Conservation (phyloP, 257 asterid species). For the Phtheirospermum japonicum region DNA sequence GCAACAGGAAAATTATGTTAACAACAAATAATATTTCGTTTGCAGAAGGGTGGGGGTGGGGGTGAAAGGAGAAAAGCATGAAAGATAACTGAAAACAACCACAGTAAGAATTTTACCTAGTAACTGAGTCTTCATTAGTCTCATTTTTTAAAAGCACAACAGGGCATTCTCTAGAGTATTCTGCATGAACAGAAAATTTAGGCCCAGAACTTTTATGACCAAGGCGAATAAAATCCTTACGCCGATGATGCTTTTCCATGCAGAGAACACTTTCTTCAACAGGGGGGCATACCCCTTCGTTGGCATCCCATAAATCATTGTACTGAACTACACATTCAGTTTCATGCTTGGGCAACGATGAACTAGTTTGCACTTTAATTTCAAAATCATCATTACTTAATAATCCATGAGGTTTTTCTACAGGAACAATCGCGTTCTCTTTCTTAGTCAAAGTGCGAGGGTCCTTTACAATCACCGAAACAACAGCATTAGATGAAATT, state of each 20-base stretch:
- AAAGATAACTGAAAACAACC: neutral
- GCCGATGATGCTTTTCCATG: slow-evolving; percentile 52
- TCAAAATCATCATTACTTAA: slow-evolving; percentile 34
- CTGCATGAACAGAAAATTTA: slow-evolving; percentile 38
- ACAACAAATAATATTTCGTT: neutral
- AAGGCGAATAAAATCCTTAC: slow-evolving; percentile 48
- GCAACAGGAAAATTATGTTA: neutral
- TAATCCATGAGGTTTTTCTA: neutral
- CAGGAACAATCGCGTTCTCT: neutral
- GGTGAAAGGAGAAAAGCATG: too few relatives aligned
- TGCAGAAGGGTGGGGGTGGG: neutral
- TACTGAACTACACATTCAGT: slow-evolving; percentile 27
- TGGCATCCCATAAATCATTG: slow-evolving; percentile 16
- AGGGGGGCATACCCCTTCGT: slow-evolving; percentile 56
- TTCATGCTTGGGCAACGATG: slow-evolving; percentile 32
- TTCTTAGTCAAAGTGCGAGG: slow-evolving; percentile 48
- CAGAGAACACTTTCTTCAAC: slow-evolving; percentile 63
- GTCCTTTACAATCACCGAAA: slow-evolving; percentile 62
- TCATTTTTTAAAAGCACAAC: slow-evolving; percentile 56
- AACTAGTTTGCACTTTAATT: slow-evolving; percentile 23
- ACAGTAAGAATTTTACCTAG: slow-evolving; percentile 40
- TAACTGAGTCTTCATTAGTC: slow-evolving; percentile 38
- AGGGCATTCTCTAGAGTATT: slow-evolving; percentile 56
- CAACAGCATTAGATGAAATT: slow-evolving; percentile 43
- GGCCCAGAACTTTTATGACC: slow-evolving; percentile 38